phyloP scores from a whole-genome alignment of 345 rosid species.

The Citrus glauca region DNA sequence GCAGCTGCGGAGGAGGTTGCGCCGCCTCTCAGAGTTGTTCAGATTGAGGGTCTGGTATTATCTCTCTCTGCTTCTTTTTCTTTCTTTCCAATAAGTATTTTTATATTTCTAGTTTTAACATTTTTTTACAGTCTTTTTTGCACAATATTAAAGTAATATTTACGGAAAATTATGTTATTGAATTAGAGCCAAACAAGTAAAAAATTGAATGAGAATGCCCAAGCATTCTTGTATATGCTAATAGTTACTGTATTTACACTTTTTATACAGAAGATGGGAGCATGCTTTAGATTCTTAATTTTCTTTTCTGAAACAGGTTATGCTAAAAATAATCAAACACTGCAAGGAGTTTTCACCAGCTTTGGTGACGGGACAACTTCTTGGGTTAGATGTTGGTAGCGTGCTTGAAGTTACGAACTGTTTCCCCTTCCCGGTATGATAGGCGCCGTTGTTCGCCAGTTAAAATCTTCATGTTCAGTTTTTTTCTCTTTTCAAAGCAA shows the following conservation, averaged over 20 bases:
- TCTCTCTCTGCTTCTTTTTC: not conserved
- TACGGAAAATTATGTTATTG: not conserved
- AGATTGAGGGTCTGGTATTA: conserved; percentile 94
- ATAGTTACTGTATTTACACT: not conserved
- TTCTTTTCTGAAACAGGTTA: conserved; percentile 41
- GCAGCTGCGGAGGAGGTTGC: conserved; percentile 81
- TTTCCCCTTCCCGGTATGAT: conserved; percentile 89
- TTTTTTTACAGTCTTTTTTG: not conserved
- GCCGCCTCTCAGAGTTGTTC: conserved; percentile 91
- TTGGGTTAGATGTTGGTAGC: conserved; percentile 96
- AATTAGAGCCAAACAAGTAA: not conserved
- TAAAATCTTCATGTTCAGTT: not conserved
- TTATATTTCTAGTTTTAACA: not conserved
- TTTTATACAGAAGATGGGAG: not conserved
- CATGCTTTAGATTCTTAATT: not conserved
- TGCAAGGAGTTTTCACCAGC: conserved; percentile 98
- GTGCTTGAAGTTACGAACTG: conserved; percentile 98
- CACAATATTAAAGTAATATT: too few relatives aligned
- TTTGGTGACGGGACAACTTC: conserved; percentile 96
- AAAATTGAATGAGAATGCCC: not conserved
- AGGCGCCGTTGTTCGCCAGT: not conserved
- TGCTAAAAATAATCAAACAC: conserved; percentile 91
- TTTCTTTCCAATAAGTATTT: not conserved
- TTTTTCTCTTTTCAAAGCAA: not conserved
- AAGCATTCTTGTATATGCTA: not conserved